Conservation (phyloP, 495 filamentous ascomycete species). For the Penicillium fimorum region DNA sequence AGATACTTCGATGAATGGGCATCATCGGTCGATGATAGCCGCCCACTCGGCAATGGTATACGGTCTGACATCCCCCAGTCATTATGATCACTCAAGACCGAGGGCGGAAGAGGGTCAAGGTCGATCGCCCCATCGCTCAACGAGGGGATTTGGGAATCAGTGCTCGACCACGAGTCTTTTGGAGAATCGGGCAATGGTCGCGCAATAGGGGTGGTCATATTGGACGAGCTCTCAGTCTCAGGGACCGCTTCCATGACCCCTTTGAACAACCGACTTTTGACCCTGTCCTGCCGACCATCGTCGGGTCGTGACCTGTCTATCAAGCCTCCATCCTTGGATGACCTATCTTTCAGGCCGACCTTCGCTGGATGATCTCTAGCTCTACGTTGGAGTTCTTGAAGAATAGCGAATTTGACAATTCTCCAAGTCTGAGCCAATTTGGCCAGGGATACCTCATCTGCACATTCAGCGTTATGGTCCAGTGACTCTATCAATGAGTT, state of each 20-base stretch:
- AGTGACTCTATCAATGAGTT: conserved; percentile 53
- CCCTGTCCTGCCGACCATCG: conserved; percentile 40
- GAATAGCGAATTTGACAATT: conserved; percentile 60
- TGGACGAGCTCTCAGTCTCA: conserved; percentile 70
- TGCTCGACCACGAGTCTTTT: conserved; percentile 32
- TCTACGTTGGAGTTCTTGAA: conserved; percentile 57
- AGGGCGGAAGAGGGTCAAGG: conserved; percentile 45
- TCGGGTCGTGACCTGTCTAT: conserved; percentile 29
- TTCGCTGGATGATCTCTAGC: conserved; percentile 52
- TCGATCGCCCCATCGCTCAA: conserved; percentile 35
- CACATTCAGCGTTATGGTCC: conserved; percentile 60
- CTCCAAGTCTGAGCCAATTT: conserved; percentile 75
- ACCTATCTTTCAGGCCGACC: conserved; percentile 27
- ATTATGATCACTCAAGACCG: conserved; percentile 44
- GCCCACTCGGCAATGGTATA: conserved; percentile 24
- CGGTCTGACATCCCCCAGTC: conserved; percentile 38
- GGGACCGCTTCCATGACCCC: conserved; percentile 43
- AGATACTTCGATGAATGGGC: conserved; percentile 20
- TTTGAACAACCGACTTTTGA: conserved; percentile 46
- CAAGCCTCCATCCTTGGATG: conserved; percentile 36
- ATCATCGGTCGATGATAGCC: conserved; percentile 33
- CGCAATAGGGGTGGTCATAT: conserved; percentile 74
- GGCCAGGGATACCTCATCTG: conserved; percentile 57
- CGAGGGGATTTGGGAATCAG: conserved; percentile 29
- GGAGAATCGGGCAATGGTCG: conserved; percentile 59